Evolutionary conservation across 2,329 filamentous ascomycete species (phyloP).

Genomic region (Coleophoma crateriformis): DNA sequence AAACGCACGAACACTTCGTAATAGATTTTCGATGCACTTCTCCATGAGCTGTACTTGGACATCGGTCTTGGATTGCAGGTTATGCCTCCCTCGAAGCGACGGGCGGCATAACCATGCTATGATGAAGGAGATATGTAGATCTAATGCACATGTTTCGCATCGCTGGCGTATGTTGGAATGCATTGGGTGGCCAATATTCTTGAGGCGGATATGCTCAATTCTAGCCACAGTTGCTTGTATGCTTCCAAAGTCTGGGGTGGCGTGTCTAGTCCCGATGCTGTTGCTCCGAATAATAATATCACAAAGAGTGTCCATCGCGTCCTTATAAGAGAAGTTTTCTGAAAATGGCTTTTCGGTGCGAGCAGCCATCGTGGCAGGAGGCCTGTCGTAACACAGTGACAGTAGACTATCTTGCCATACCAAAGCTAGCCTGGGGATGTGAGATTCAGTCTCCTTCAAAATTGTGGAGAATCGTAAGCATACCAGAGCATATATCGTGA

Average conservation of each 20-base stretch:
- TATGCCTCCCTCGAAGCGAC: constrained; percentile 31
- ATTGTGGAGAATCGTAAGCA: too few species aligned
- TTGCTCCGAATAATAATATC: constrained; percentile 37
- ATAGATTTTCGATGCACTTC: constrained; percentile 41
- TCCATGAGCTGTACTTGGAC: constrained; percentile 36
- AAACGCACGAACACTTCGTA: constrained; percentile 48
- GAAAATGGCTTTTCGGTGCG: constrained; percentile 25
- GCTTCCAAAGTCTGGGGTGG: too few species aligned
- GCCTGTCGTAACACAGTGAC: constrained; percentile 55
- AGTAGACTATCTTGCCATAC: constrained; percentile 60
- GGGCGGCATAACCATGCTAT: constrained; percentile 57
- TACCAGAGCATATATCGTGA: constrained; percentile 6
- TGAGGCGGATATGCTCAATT: too few species aligned
- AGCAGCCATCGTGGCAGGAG: constrained; percentile 54
- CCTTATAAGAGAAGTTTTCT: constrained; percentile 45
- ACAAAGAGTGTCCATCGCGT: constrained; percentile 56
- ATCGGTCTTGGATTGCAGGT: constrained; percentile 40
- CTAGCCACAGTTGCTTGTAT: too few species aligned
- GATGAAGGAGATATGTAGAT: constrained; percentile 55
- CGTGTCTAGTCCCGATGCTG: too few species aligned
- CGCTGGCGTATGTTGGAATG: constrained; percentile 44
- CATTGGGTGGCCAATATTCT: constrained; percentile 28
- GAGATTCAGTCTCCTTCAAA: too few species aligned
- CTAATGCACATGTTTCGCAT: constrained; percentile 54
- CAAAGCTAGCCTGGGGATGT: constrained; percentile 28